Base-by-base conservation (phyloP, 495 filamentous ascomycete species). In the Penicillium herquei region DNA sequence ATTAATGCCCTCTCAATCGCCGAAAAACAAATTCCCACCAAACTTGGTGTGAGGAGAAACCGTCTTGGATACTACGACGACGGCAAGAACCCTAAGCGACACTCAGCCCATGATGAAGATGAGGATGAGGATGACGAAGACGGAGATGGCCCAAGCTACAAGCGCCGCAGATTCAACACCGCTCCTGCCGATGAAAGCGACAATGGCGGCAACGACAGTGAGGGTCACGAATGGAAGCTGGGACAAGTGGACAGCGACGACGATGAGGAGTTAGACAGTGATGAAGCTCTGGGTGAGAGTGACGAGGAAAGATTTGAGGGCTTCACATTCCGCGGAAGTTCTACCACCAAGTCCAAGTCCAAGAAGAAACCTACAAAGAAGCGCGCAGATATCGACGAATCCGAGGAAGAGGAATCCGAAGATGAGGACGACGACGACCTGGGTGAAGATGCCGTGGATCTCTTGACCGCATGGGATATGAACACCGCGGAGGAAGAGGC, bases 221-320 rank as follows among this genome's bases (percentile, higher is more conserved):
- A 96, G 57, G 92, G 91, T 16, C 87, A 94, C 69, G 81, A 89
- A 61, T 98, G 94, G 94, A 87, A 80, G 58, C 67, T 95, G 37
- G 90, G 90, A 45, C 80, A 89, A 54, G 85, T 86, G 14, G 84
- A 81, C 46, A 88, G 79, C 53, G 87, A 91, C 53, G 83, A 94
- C 49, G 90, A 93, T 56, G 87, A 83, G 31, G 91, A 95, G 56
- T 74, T 98, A 46, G 91, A 98, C 67, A 91, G 87, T 58, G 93
- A 97, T 55, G 93, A 96, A 66, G 93, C 93, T 33, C 88, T 97
- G 78, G 93, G 92, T 8, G 87, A 87, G 54, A 92, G 89, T 59
- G 91, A 96, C 62, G 85, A 92, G 69, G 91, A 96, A 63, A 75
- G 77, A 57, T 94, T 94, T 61, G 87, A 88, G 39, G 85, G 83